Evolutionary conservation across 2,329 filamentous ascomycete species (phyloP).

Genomic region (Aspergillus bombycis): DNA sequence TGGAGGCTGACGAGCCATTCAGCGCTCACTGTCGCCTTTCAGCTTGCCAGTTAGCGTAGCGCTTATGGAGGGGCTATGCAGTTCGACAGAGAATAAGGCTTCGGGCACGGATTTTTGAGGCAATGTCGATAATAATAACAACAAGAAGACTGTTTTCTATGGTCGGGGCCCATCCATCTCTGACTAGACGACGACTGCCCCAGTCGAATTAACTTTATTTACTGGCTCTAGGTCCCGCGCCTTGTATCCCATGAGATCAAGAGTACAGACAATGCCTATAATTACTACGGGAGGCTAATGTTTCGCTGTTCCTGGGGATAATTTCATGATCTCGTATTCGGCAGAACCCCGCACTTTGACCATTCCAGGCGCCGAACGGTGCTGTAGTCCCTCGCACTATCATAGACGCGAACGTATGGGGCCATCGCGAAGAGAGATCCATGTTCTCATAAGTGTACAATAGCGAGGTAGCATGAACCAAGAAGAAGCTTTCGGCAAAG

Average conservation of each 20-base stretch:
- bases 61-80: conserved; percentile 13
- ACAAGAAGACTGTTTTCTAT: background rate
- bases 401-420: background rate
- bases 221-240: background rate
- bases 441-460: background rate
- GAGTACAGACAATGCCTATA: background rate
- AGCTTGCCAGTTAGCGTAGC: conserved; percentile 16
- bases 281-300: background rate
- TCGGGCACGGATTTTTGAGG: background rate
- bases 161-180: background rate
- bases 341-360: background rate
- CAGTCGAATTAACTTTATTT: background rate
- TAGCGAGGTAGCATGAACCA: background rate
- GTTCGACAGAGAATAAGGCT: background rate
- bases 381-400: background rate
- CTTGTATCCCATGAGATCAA: background rate
- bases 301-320: conserved; percentile 2
- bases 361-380: background rate
- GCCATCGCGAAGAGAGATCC: background rate
- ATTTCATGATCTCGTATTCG: conserved; percentile 3
- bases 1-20: conserved; percentile 10
- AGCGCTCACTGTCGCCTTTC: conserved; percentile 11
- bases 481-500: conserved; percentile 2
- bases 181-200: background rate
- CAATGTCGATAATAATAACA: background rate